These are phyloP conservation scores for Violaceomyces palustris DNA, from an alignment of 1,284 basidiomycete genomes.

Conservation along the genomic window DNA sequence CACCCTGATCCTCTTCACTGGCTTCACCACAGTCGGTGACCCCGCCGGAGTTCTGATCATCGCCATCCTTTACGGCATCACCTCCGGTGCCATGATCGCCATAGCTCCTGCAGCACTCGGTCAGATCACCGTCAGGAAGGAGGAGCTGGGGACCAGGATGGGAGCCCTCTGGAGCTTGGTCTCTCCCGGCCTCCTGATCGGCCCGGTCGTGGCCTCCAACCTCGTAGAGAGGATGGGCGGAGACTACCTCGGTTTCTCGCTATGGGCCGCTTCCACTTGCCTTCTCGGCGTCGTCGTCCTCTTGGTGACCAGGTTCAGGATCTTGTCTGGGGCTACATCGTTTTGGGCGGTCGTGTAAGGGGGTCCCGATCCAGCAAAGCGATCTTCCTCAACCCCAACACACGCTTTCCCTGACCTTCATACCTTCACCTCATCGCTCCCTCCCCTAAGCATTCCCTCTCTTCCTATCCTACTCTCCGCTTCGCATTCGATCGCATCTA, in stretches of 20 bases:
- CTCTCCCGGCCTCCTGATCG: conserved; percentile 19
- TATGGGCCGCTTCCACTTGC: conserved; percentile 19
- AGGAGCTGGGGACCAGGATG: conserved; percentile 12
- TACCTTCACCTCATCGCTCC: no score
- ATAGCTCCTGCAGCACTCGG: conserved; percentile 15
- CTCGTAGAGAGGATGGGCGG: conserved; percentile 14
- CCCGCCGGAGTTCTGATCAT: conserved; percentile 15
- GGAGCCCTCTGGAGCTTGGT: conserved; percentile 23
- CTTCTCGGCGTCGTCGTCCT: conserved; percentile 15
- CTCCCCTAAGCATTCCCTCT: no score
- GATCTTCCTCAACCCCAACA: no score
- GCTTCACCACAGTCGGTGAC: no score
- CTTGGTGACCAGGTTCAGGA: conserved; percentile 10
- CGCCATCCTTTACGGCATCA: conserved; percentile 13
- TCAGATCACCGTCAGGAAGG: conserved; percentile 8
- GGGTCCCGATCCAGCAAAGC: no score
- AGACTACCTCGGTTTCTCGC: conserved; percentile 12
- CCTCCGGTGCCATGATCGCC: conserved; percentile 20
- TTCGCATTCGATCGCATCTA: no score
- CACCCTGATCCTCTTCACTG: conserved; percentile 9
- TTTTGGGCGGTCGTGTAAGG: no score
- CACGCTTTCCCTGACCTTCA: no score
- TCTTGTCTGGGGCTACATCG: no score
- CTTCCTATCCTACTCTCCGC: no score
- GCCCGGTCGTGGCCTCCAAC: conserved; percentile 17